Conservation (phyloP, 1,139 yeast genomes). For the Pichia sp. region DNA sequence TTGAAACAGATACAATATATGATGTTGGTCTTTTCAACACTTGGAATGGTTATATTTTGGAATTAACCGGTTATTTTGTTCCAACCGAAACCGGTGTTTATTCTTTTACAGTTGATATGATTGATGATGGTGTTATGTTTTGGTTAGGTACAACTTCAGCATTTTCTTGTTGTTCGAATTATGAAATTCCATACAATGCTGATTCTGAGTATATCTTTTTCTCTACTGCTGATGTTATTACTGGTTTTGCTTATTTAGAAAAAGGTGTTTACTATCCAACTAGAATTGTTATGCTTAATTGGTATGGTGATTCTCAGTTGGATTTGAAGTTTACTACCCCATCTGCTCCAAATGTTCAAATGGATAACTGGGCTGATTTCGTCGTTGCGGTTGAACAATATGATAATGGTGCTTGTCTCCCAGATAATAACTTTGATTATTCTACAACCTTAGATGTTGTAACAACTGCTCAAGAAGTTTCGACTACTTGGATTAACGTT, state of each 20-base stretch:
- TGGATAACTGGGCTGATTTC: constrained; percentile 8
- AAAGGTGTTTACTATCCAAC: constrained; percentile 16
- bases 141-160: constrained; percentile 20
- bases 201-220: background rate
- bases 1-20: constrained; percentile 24
- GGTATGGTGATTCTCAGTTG: background rate
- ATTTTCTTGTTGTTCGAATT: constrained; percentile 21
- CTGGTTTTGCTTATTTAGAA: constrained; percentile 12
- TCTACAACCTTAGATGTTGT: background rate
- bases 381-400: constrained; percentile 3
- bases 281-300: constrained; percentile 16
- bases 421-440: no score
- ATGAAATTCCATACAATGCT: constrained; percentile 4
- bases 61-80: constrained; percentile 23
- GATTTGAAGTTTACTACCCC: constrained; percentile 9
- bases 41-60: constrained; percentile 30
- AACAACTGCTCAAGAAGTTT: background rate
- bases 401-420: constrained; percentile 5
- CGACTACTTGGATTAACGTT: background rate
- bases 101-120: constrained; percentile 13
- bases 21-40: constrained; percentile 30
- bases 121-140: constrained; percentile 23
- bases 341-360: background rate
- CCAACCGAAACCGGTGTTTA: constrained; percentile 20
- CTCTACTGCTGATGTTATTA: background rate